Evolutionary conservation across 768 basidiomycete genomes (phyloP).

Genomic region (Ephemerocybe angulata): DNA sequence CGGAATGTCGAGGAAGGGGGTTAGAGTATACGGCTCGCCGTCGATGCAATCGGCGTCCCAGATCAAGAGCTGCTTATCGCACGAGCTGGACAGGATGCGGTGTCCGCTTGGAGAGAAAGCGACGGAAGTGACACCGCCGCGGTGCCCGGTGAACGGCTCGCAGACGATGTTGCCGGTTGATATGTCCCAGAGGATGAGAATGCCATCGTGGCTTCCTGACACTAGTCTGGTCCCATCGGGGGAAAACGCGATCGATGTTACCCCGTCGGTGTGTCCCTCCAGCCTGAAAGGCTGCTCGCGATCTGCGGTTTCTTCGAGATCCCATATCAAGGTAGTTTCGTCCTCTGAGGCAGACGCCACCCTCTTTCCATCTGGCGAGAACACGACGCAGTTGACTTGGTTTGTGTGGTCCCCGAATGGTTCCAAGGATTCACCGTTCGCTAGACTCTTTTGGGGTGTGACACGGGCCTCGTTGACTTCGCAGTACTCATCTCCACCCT

Average conservation of each 20-base stretch:
- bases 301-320: background rate
- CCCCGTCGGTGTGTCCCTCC: conserved; percentile 7
- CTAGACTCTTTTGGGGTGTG: too few relatives aligned
- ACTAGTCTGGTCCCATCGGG: conserved; percentile 23
- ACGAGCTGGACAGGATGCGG: conserved; percentile 19
- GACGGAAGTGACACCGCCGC: conserved; percentile 17
- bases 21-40: background rate
- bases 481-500: too few relatives aligned
- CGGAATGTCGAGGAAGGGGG: conserved; percentile 10
- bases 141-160: conserved; percentile 18
- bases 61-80: conserved; percentile 15
- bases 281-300: conserved; percentile 7
- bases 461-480: too few relatives aligned
- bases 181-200: conserved; percentile 20
- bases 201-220: conserved; percentile 25
- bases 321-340: conserved; percentile 18
- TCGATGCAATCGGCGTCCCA: conserved; percentile 18
- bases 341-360: conserved; percentile 21
- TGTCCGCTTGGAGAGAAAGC: conserved; percentile 25
- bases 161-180: conserved; percentile 6
- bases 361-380: conserved; percentile 14
- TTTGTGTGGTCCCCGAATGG: conserved; percentile 16
- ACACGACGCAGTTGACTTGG: conserved; percentile 17
- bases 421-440: too few relatives aligned
- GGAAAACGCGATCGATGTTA: conserved; percentile 20